Percentiles rank a stretch among this genome's conserved stretches.
Evolutionary conservation across 768 basidiomycete genomes (phyloP).

Genomic region (Postia placenta): DNA sequence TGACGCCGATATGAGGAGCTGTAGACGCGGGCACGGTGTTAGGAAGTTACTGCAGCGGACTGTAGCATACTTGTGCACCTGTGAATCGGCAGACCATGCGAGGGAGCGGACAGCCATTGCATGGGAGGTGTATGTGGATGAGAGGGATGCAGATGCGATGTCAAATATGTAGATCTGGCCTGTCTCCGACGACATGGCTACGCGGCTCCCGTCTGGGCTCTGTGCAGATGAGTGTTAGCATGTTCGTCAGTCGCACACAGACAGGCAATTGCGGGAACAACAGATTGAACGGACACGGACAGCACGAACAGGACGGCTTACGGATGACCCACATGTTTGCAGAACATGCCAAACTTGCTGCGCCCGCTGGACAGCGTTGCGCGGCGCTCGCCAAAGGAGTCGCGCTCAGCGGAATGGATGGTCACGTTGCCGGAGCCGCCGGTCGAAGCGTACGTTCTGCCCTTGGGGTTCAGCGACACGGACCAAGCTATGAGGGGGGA

Average conservation of each 20-base stretch:
- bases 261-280: not conserved
- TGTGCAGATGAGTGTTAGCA: constrained; percentile 24
- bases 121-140: constrained; percentile 76
- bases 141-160: constrained; percentile 57
- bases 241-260: not conserved
- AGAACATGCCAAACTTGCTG: constrained; percentile 73
- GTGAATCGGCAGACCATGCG: constrained; percentile 86
- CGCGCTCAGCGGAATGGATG: constrained; percentile 62
- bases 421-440: constrained; percentile 66
- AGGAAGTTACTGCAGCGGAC: not conserved
- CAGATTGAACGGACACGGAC: constrained; percentile 5
- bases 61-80: constrained; percentile 59
- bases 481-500: constrained; percentile 62
- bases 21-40: not conserved
- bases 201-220: constrained; percentile 83
- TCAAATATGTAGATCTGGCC: constrained; percentile 91
- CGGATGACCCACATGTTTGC: constrained; percentile 51
- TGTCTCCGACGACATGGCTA: constrained; percentile 79
- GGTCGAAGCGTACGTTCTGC: constrained; percentile 68
- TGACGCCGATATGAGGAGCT: constrained; percentile 86
- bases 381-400: constrained; percentile 63
- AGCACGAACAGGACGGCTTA: constrained; percentile 2
- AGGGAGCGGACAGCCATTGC: constrained; percentile 86
- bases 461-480: constrained; percentile 72
- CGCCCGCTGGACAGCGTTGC: constrained; percentile 58